Evolutionary conservation across 345 rosid genomes (phyloP).

Genomic region (Clausena lansium): DNA sequence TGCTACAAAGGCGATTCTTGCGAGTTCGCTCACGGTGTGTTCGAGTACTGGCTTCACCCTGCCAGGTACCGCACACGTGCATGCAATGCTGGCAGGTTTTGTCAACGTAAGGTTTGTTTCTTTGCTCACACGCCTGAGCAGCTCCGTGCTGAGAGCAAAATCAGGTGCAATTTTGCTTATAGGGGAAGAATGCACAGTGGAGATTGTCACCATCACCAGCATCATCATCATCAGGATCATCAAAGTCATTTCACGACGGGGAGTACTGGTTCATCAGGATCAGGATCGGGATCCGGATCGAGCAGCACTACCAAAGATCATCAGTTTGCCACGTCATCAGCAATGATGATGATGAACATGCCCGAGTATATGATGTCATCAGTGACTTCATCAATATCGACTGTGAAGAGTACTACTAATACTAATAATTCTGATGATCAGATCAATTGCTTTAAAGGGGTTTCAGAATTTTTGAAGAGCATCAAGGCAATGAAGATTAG

Average conservation of each 20-base stretch:
- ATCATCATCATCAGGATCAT: background rate
- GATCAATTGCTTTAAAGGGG: constrained; percentile 19
- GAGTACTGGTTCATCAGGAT: no score
- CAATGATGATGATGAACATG: background rate
- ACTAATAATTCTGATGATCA: background rate
- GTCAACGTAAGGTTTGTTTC: constrained; percentile 77
- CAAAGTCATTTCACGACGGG: constrained; percentile 11
- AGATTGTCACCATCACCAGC: background rate
- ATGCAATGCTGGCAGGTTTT: constrained; percentile 62
- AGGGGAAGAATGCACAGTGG: constrained; percentile 17
- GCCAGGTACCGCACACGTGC: constrained; percentile 67
- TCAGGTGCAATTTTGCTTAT: constrained; percentile 24
- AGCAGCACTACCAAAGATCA: background rate
- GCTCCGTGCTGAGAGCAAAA: constrained; percentile 40
- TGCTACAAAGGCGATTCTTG: constrained; percentile 69
- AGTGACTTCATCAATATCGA: background rate
- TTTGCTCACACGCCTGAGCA: constrained; percentile 79
- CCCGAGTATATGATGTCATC: background rate
- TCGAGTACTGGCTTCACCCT: constrained; percentile 91
- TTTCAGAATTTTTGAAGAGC: constrained; percentile 29
- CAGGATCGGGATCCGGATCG: background rate
- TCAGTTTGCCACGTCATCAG: constrained; percentile 2
- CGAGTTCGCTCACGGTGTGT: constrained; percentile 74
- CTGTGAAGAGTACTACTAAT: background rate
- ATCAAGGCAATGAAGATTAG: constrained; percentile 35